These are phyloP conservation scores for Herpomyces periplanetae DNA, from an alignment of 2,329 filamentous ascomycete genomes.

Conservation along the genomic window DNA sequence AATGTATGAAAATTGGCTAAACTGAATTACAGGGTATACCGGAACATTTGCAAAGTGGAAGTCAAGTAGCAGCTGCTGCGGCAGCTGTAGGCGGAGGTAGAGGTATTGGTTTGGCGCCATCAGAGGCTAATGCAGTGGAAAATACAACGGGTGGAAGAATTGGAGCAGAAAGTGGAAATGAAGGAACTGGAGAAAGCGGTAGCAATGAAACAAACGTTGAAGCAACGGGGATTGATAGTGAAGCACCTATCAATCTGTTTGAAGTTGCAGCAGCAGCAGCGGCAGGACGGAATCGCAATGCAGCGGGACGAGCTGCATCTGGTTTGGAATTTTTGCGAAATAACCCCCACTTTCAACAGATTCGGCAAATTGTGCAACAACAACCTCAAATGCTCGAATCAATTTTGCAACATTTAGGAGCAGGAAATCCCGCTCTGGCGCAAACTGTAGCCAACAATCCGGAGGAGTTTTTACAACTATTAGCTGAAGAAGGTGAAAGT, in stretches of 20 bases:
- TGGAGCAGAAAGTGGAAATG: too few relatives aligned
- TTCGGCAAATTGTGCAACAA: conserved; percentile 83
- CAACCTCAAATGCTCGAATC: conserved; percentile 95
- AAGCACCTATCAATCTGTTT: conserved; percentile 53
- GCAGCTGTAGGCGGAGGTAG: conserved; percentile 8
- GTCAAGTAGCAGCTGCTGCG: conserved; percentile 5
- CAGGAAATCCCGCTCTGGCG: conserved; percentile 73
- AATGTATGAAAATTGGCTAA: too few relatives aligned
- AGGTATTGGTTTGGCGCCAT: conserved; percentile 8
- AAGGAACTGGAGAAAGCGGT: too few relatives aligned
- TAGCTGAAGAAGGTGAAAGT: conserved; percentile 54
- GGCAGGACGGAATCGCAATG: conserved; percentile 10
- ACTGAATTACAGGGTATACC: too few relatives aligned
- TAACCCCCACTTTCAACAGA: conserved; percentile 89
- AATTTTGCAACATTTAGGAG: conserved; percentile 74
- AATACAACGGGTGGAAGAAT: too few relatives aligned
- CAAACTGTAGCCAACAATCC: conserved; percentile 67
- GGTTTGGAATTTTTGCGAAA: conserved; percentile 59
- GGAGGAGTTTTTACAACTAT: conserved; percentile 57
- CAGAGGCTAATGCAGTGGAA: conserved; percentile 10
- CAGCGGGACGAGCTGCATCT: conserved; percentile 9
- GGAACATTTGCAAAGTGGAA: background rate
- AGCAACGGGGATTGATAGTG: conserved; percentile 13
- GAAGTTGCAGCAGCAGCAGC: conserved; percentile 52
- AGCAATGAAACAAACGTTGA: too few relatives aligned